Conservation (phyloP, 768 basidiomycete species). For the Mrakia frigida region DNA sequence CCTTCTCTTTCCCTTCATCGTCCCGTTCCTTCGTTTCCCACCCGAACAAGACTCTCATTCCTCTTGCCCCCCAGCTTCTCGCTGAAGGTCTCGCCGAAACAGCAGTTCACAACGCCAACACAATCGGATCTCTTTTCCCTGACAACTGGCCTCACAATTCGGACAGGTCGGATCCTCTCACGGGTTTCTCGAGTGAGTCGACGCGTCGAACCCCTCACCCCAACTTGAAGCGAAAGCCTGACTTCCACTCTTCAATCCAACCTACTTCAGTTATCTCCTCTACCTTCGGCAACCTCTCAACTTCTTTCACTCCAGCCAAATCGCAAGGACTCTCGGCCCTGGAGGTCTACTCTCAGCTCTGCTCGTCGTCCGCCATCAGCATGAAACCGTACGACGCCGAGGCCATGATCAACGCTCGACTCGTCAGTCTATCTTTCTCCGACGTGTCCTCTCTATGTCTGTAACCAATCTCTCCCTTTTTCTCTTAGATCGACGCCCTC, state of each 20-base stretch:
- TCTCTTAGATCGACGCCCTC: slow-evolving; percentile 2
- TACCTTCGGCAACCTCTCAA: neutral
- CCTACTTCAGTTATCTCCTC: too few relatives aligned
- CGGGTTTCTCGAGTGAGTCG: neutral
- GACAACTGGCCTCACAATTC: slow-evolving; percentile 18
- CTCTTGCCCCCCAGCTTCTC: slow-evolving; percentile 8
- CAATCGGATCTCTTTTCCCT: slow-evolving; percentile 11
- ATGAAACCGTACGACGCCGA: slow-evolving; percentile 15
- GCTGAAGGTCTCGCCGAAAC: slow-evolving; percentile 27
- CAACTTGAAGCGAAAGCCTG: too few relatives aligned
- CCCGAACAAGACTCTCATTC: neutral
- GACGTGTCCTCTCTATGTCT: neutral
- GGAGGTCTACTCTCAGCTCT: slow-evolving; percentile 9
- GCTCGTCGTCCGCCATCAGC: neutral
- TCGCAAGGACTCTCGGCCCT: neutral
- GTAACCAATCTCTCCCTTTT: neutral
- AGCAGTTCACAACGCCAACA: slow-evolving; percentile 19
- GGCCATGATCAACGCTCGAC: slow-evolving; percentile 12
- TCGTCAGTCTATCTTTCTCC: neutral
- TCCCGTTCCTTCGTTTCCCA: neutral
- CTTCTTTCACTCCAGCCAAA: neutral
- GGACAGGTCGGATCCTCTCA: neutral
- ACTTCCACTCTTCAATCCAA: neutral
- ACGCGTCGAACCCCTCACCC: too few relatives aligned
- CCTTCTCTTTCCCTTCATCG: neutral